Percentiles rank a stretch among this genome's conserved stretches.
Conservation (phyloP, 2,329 filamentous ascomycete species). For the Phaeosphaeria sp. region DNA sequence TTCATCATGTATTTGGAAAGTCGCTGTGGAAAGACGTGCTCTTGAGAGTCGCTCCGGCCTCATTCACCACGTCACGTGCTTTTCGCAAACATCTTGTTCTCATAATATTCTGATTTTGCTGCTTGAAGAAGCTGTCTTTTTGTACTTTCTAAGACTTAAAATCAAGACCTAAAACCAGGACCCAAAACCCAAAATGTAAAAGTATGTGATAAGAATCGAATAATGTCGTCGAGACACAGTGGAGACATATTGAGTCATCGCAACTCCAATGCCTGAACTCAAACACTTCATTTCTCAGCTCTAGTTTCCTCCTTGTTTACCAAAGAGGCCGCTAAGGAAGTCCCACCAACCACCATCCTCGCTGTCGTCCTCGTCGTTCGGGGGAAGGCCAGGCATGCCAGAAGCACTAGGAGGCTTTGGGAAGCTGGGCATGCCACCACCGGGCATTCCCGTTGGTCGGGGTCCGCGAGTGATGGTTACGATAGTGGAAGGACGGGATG, state of each 20-base stretch:
- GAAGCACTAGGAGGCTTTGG: not conserved
- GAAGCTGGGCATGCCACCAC: not conserved
- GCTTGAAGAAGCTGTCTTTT: not conserved
- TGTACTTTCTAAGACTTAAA: too few species aligned
- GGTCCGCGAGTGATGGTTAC: not conserved
- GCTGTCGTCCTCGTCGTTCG: not conserved
- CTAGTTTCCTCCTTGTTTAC: not conserved
- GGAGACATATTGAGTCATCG: too few species aligned
- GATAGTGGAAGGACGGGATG: not conserved
- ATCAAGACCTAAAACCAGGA: not conserved
- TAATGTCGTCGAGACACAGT: not conserved
- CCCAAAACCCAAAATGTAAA: not conserved
- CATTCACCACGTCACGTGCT: too few species aligned
- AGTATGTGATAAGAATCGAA: not conserved
- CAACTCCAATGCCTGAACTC: too few species aligned
- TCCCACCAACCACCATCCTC: not conserved
- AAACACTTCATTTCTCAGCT: too few species aligned
- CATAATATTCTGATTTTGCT: not conserved
- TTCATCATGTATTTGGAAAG: too few species aligned
- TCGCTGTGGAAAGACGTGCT: too few species aligned
- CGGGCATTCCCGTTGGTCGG: not conserved
- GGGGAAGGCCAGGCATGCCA: not conserved
- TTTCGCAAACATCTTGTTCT: too few species aligned
- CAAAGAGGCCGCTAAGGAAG: not conserved
- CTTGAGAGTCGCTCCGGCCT: too few species aligned